A percentile compares a stretch with the other conserved stretches of the same genome.
phyloP scores from a whole-genome alignment of 805 yeast species.

The Jamesozyma lodderae region DNA sequence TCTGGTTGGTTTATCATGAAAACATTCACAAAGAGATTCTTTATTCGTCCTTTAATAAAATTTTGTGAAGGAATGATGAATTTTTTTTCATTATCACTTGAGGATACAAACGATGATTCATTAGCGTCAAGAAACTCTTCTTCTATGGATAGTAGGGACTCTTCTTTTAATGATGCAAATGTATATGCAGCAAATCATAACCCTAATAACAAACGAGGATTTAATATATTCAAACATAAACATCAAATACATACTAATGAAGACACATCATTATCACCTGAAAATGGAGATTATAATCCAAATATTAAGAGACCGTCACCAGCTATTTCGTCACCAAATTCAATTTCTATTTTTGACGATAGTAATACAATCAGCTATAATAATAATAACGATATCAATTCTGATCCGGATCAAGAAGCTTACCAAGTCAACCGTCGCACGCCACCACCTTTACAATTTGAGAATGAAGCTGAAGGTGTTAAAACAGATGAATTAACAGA shows the following conservation, averaged over 20 bases:
- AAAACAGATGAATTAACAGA: conserved; percentile 8
- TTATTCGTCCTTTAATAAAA: background rate
- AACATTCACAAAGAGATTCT: background rate
- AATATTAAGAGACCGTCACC: background rate
- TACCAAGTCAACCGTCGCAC: too few relatives aligned
- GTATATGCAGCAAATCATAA: too few relatives aligned
- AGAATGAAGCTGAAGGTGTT: background rate
- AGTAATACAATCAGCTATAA: too few relatives aligned
- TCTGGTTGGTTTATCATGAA: background rate
- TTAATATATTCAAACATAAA: too few relatives aligned
- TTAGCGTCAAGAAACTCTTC: conserved; percentile 3
- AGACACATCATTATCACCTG: background rate
- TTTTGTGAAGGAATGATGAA: conserved; percentile 5
- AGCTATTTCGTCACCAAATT: background rate
- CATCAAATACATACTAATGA: too few relatives aligned
- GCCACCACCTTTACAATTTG: background rate
- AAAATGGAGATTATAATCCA: background rate
- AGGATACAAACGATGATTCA: conserved; percentile 11
- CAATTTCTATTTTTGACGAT: background rate
- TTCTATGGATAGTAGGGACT: background rate
- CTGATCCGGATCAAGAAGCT: too few relatives aligned
- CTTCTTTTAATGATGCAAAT: too few relatives aligned
- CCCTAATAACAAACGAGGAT: too few relatives aligned
- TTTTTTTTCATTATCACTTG: conserved; percentile 19
- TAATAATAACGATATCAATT: too few relatives aligned